These are phyloP conservation scores for Rhizopogon rudus DNA, from an alignment of 768 basidiomycete genomes.

Conservation along the genomic window DNA sequence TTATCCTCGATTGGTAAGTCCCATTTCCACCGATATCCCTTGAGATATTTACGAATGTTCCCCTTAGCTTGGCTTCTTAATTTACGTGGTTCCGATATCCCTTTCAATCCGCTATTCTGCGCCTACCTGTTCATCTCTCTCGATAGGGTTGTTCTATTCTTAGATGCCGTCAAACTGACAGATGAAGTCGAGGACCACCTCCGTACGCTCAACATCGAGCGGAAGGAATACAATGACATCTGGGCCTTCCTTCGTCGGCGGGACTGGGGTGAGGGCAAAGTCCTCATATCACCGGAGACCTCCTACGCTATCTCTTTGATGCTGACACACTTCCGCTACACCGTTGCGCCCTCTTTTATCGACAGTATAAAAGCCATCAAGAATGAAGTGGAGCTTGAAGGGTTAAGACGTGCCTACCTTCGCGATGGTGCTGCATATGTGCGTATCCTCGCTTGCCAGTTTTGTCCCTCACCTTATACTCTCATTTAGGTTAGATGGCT, in stretches of 20 bases:
- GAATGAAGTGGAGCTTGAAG: conserved; percentile 81
- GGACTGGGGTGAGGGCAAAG: conserved; percentile 78
- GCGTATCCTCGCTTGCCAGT: conserved; percentile 27
- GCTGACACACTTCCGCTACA: conserved; percentile 79
- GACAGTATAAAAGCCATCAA: conserved; percentile 84
- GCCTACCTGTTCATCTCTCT: conserved; percentile 76
- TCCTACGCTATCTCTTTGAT: conserved; percentile 83
- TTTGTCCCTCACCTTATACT: conserved; percentile 9
- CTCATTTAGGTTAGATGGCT: conserved; percentile 63
- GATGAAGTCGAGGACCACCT: conserved; percentile 57
- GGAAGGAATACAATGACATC: conserved; percentile 68
- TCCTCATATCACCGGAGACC: conserved; percentile 68
- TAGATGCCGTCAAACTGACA: conserved; percentile 63
- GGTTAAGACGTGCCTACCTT: conserved; percentile 78
- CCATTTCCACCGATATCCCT: background rate
- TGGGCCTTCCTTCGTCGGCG: conserved; percentile 74
- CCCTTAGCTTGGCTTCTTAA: conserved; percentile 78
- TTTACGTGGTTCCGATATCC: conserved; percentile 84
- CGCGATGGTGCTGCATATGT: conserved; percentile 87
- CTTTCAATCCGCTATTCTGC: conserved; percentile 89
- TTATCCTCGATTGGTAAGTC: conserved; percentile 65
- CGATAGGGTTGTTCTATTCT: conserved; percentile 64
- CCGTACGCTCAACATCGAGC: conserved; percentile 48
- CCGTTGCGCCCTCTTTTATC: conserved; percentile 62
- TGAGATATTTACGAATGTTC: background rate